phyloP scores from a whole-genome alignment of 257 asterid species.

The Solanum medicagineum region DNA sequence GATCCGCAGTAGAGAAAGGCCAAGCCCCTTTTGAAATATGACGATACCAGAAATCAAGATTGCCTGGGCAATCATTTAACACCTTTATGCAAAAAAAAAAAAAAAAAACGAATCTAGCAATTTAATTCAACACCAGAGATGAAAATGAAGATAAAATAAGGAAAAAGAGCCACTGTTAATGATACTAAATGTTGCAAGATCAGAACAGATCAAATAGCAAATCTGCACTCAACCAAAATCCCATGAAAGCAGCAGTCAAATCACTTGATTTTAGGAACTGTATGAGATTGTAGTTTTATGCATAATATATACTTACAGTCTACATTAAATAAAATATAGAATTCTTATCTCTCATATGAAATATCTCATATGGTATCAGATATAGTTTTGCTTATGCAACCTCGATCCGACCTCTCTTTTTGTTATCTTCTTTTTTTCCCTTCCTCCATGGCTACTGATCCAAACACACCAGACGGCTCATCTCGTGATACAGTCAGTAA shows the following conservation, averaged over 20 bases:
- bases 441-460: not conserved
- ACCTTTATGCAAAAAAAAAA: slow-evolving; percentile 37
- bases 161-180: not conserved
- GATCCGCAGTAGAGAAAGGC: slow-evolving; percentile 95
- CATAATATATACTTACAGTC: not conserved
- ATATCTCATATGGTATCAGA: not conserved
- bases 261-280: not conserved
- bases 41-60: slow-evolving; percentile 70
- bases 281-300: not conserved
- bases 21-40: slow-evolving; percentile 99
- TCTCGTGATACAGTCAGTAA: not conserved
- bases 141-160: not conserved
- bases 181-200: not conserved
- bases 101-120: not conserved
- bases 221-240: not conserved
- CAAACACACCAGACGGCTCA: not conserved
- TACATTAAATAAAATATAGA: too few relatives aligned
- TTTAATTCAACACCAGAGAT: not conserved
- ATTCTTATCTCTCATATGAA: not conserved
- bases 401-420: not conserved
- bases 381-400: too few relatives aligned
- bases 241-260: not conserved
- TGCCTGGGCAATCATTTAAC: slow-evolving; percentile 73
- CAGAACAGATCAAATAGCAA: not conserved
- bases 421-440: not conserved